phyloP scores from a whole-genome alignment of 495 filamentous ascomycete species.

The Aspergillus sclerotioniger region DNA sequence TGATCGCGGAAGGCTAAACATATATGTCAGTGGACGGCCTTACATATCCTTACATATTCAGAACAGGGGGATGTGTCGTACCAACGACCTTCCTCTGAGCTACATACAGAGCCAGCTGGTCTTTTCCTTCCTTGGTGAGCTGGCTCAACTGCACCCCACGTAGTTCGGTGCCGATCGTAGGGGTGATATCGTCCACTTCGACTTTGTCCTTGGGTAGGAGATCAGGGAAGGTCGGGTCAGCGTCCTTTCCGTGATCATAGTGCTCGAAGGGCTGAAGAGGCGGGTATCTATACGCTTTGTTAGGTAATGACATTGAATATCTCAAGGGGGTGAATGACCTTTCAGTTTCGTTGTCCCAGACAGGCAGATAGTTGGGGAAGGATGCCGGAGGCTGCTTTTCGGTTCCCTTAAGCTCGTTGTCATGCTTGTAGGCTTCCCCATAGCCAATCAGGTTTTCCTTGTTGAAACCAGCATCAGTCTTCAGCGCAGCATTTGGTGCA shows the following conservation, averaged over 20 bases:
- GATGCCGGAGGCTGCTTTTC: constrained; percentile 47
- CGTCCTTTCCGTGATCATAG: constrained; percentile 49
- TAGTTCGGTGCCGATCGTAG: constrained; percentile 56
- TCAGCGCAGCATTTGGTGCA: constrained; percentile 34
- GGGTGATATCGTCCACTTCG: constrained; percentile 48
- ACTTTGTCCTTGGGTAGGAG: constrained; percentile 45
- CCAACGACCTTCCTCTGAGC: constrained; percentile 58
- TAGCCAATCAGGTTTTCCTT: constrained; percentile 61
- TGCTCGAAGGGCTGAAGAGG: constrained; percentile 45
- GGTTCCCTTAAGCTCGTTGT: constrained; percentile 44
- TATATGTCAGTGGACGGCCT: background rate
- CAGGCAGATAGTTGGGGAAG: constrained; percentile 75
- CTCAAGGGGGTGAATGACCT: constrained; percentile 21
- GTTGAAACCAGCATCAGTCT: constrained; percentile 51
- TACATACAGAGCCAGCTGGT: constrained; percentile 57
- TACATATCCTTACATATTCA: no score
- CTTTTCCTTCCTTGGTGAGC: constrained; percentile 50
- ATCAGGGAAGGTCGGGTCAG: constrained; percentile 52
- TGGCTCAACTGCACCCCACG: constrained; percentile 55
- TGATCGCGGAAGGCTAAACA: constrained; percentile 57
- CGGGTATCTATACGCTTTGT: constrained; percentile 34
- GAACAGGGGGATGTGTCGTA: constrained; percentile 17
- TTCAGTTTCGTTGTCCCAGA: constrained; percentile 61
- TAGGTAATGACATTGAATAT: background rate
- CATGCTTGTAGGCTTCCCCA: constrained; percentile 42